Evolutionary conservation across 306 rosid genomes (phyloP), one percentile per base, ranked within the genome.

Genomic region (Sphenostylis stenocarpa): DNA sequence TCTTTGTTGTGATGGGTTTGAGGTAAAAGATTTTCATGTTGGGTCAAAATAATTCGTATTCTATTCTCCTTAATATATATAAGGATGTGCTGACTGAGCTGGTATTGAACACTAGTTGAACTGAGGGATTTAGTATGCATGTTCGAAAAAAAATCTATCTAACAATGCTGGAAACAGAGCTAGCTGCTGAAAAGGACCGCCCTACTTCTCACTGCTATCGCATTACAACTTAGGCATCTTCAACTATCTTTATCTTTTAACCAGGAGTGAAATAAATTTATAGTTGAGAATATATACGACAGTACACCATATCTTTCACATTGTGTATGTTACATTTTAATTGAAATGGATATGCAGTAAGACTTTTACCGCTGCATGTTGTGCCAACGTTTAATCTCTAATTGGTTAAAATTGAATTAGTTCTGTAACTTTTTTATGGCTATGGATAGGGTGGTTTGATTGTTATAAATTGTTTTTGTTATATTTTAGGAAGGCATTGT

Each of bases 31-130:
- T 36, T 63, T 61, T 43, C 62, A 14, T 41, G 60, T 43, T 41
- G 44, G 44, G 45, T 28, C 17, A 24, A 13, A 24, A 56, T 3
- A 56, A 56, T 12, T 12, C 17, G 4, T 12, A 1, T 24, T 58
- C 19, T 20, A 17, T 56, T 58, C 12, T 5, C 39, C 39, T 26
- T 14, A n/a, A 39, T 11, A 38, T 12, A 8, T 41, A 26, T 24
- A 61, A 74, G 51, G 44, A 21, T 75, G 72, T 36, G 67, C 73
- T 79, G 29, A 75, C 29, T 13, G 21, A 69, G 33, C 38, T 19
- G 21, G 77, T 36, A 6, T 36, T 29, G 68, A 47, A 48, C 62
- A 29, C 9, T 34, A 17, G 45, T 67, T 67, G 57, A 74, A 69
- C 43, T 23, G 58, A 58, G 43, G 13, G 21, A 33, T 1, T 26